Evolutionary conservation across 441 rosid species (phyloP).

Genomic region (Bocquillonia castaneifolia): DNA sequence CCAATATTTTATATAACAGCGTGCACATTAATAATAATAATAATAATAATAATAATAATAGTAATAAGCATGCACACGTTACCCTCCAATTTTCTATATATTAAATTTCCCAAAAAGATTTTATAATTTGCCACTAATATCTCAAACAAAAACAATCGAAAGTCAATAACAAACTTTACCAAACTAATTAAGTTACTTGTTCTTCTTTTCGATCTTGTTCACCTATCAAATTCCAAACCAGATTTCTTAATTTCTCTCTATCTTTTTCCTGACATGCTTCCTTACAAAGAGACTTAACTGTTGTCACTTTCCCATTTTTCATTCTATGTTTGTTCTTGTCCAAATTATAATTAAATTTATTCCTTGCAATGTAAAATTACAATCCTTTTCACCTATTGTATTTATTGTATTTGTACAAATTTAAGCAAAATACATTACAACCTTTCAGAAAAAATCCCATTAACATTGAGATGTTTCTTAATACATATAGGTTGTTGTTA

Average conservation of each 20-base stretch:
- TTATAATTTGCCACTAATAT: not conserved
- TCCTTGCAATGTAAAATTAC: not conserved
- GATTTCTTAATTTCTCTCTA: not conserved
- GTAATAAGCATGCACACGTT: not conserved
- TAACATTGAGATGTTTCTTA: too few relatives aligned
- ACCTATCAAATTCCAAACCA: conserved; percentile 33
- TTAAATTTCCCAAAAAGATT: not conserved
- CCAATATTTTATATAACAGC: too few relatives aligned
- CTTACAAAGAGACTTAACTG: conserved; percentile 7
- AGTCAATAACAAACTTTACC: conserved; percentile 53
- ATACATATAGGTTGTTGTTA: too few relatives aligned
- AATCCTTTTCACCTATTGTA: too few relatives aligned
- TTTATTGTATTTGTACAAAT: too few relatives aligned
- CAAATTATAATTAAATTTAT: not conserved
- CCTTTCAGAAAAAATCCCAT: too few relatives aligned
- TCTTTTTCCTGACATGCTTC: conserved; percentile 23
- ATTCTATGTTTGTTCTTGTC: not conserved
- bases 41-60: not conserved
- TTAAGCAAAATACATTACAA: too few relatives aligned
- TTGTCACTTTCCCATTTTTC: not conserved
- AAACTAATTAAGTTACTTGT: conserved; percentile 17
- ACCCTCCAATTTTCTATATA: not conserved
- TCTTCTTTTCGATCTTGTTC: conserved; percentile 32
- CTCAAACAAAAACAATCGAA: conserved; percentile 25
- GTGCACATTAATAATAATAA: not conserved